Evolutionary conservation across 352 stramenopile species (phyloP).

Genomic region (Discostella stelligera): DNA sequence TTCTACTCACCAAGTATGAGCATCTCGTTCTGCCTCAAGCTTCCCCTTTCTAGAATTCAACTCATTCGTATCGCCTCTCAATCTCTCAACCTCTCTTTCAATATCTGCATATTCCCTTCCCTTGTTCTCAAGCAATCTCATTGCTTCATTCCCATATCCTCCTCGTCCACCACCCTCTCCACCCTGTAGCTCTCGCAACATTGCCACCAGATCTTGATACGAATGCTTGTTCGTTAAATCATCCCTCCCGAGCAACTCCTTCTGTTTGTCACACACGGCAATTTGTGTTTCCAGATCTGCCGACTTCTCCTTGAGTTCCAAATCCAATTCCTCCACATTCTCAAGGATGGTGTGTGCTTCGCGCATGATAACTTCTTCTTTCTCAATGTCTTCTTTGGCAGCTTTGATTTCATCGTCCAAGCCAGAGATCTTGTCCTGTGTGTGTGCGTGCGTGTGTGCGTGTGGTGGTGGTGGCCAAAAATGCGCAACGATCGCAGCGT

Average conservation of each 20-base stretch:
- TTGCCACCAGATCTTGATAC: conserved; percentile 61
- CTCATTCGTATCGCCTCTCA: conserved; percentile 52
- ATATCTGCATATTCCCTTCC: conserved; percentile 45
- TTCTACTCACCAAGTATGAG: conserved; percentile 25
- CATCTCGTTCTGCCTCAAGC: conserved; percentile 56
- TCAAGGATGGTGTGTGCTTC: conserved; percentile 32
- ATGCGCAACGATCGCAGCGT: not conserved
- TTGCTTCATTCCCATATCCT: conserved; percentile 44
- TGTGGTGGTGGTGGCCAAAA: not conserved
- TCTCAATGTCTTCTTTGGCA: conserved; percentile 40
- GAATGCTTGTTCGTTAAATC: conserved; percentile 57
- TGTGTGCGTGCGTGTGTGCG: not conserved
- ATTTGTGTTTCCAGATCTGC: conserved; percentile 45
- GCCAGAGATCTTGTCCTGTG: conserved; percentile 1
- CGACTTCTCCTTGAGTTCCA: conserved; percentile 48
- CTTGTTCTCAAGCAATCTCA: conserved; percentile 58
- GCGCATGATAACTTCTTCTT: conserved; percentile 45
- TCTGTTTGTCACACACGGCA: conserved; percentile 42
- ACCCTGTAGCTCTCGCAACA: conserved; percentile 63
- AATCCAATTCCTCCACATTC: conserved; percentile 51
- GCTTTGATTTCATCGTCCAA: conserved; percentile 63
- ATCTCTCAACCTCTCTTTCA: conserved; percentile 40
- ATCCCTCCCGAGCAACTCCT: conserved; percentile 56
- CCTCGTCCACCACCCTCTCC: not conserved
- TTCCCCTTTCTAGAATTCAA: conserved; percentile 56